These are phyloP conservation scores for Trichoderma gracile DNA, from an alignment of 2,329 filamentous ascomycete species.

Conservation along the genomic window DNA sequence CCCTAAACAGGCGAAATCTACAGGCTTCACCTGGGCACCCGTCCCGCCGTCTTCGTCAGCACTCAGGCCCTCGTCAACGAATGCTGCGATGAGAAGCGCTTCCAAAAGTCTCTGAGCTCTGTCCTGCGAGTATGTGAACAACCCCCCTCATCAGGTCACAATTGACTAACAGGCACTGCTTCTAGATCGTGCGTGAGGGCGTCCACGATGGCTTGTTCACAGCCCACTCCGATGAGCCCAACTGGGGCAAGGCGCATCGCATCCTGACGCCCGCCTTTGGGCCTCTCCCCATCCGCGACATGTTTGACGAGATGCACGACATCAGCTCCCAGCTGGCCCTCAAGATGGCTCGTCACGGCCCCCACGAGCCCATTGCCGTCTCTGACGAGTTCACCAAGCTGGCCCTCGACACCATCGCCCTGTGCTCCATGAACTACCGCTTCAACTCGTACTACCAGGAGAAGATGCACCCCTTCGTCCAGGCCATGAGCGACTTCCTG, in stretches of 20 bases:
- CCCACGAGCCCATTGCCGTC: conserved; percentile 56
- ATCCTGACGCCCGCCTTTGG: conserved; percentile 69
- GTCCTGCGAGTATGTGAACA: conserved; percentile 44
- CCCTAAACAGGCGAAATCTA: conserved; percentile 56
- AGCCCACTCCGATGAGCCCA: conserved; percentile 52
- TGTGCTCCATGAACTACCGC: conserved; percentile 70
- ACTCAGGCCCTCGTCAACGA: conserved; percentile 62
- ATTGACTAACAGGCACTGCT: not conserved
- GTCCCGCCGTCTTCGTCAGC: conserved; percentile 52
- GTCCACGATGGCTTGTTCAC: conserved; percentile 69
- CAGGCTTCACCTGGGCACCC: conserved; percentile 53
- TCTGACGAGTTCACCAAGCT: conserved; percentile 72
- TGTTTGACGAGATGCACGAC: conserved; percentile 71
- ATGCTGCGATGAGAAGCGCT: conserved; percentile 65
- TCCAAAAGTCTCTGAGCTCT: conserved; percentile 57
- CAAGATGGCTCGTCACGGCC: conserved; percentile 68
- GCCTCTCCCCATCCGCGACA: conserved; percentile 64
- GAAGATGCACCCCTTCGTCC: conserved; percentile 68
- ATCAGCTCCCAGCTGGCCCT: conserved; percentile 65
- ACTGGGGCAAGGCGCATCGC: conserved; percentile 68
- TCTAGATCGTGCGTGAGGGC: conserved; percentile 57
- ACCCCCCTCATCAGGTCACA: not conserved
- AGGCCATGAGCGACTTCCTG: conserved; percentile 66
- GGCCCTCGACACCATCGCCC: conserved; percentile 69
- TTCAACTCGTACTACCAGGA: conserved; percentile 76